Evolutionary conservation across 2,329 filamentous ascomycete species (phyloP).

Genomic region (Aspergillus tanneri): DNA sequence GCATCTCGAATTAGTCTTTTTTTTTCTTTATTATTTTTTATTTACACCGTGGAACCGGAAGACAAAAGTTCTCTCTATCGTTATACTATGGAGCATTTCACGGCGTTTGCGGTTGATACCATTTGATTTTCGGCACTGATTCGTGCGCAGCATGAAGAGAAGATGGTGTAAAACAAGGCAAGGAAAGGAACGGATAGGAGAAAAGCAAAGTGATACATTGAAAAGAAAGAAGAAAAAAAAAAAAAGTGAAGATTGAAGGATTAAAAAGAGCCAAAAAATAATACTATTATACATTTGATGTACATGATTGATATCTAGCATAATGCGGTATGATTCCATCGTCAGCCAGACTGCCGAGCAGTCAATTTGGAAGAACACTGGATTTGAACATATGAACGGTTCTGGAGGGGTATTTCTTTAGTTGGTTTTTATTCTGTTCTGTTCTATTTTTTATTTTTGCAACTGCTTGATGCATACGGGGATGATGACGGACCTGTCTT

Average conservation of each 20-base stretch:
- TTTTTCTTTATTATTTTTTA: conserved; percentile 15
- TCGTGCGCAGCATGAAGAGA: no score
- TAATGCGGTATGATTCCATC: neutral
- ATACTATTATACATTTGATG: neutral
- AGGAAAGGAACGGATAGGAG: conserved; percentile 3
- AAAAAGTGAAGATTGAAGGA: conserved; percentile 10
- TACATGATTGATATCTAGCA: neutral
- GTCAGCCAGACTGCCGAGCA: no score
- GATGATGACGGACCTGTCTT: no score
- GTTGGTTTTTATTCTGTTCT: neutral
- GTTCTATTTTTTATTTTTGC: no score
- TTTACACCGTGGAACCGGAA: conserved; percentile 15
- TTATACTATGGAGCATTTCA: conserved; percentile 30
- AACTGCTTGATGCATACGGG: no score
- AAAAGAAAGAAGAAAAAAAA: conserved; percentile 21
- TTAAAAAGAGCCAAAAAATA: neutral
- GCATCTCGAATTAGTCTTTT: conserved; percentile 8
- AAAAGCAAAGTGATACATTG: conserved; percentile 23
- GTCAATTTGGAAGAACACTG: no score
- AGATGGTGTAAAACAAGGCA: neutral
- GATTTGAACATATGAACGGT: no score
- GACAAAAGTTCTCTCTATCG: conserved; percentile 30
- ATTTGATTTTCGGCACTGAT: conserved; percentile 26
- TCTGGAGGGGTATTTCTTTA: neutral
- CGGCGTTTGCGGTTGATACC: conserved; percentile 39